Conservation (phyloP, 202 grass and related monocot genomes). For the Zizania palustris region DNA sequence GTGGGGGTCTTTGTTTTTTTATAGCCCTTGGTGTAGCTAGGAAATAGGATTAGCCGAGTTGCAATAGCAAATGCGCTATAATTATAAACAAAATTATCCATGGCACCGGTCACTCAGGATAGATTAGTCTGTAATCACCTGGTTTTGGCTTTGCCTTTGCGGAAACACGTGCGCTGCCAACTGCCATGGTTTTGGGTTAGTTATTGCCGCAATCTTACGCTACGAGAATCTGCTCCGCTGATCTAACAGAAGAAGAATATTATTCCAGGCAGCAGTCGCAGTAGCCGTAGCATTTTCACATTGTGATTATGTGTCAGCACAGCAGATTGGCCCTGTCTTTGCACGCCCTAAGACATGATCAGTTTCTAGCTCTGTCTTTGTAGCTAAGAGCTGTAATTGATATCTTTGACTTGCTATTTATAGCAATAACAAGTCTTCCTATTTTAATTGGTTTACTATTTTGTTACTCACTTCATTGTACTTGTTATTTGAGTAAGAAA, state of each 20-base stretch:
- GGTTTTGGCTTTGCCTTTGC: neutral
- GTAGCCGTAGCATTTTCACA: too few relatives aligned
- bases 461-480: too few relatives aligned
- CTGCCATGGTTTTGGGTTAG: neutral
- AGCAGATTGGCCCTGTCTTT: neutral
- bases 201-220: neutral
- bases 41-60: neutral
- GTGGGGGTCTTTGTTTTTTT: neutral
- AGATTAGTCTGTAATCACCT: neutral
- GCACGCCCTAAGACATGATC: neutral
- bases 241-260: neutral
- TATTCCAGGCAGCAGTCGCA: neutral
- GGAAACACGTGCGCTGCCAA: neutral
- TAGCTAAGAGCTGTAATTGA: too few relatives aligned
- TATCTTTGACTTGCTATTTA: too few relatives aligned
- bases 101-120: neutral
- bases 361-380: too few relatives aligned
- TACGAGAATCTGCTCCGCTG: neutral
- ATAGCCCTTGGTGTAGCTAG: neutral
- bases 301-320: neutral
- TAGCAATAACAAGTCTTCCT: too few relatives aligned
- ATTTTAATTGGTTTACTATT: too few relatives aligned
- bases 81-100: conserved; percentile 11
- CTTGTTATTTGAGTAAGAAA: too few relatives aligned
- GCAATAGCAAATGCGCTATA: neutral